Evolutionary conservation across 768 basidiomycete genomes (phyloP), one percentile per base, ranked within the genome.

Genomic region (Pisolithus sp.): DNA sequence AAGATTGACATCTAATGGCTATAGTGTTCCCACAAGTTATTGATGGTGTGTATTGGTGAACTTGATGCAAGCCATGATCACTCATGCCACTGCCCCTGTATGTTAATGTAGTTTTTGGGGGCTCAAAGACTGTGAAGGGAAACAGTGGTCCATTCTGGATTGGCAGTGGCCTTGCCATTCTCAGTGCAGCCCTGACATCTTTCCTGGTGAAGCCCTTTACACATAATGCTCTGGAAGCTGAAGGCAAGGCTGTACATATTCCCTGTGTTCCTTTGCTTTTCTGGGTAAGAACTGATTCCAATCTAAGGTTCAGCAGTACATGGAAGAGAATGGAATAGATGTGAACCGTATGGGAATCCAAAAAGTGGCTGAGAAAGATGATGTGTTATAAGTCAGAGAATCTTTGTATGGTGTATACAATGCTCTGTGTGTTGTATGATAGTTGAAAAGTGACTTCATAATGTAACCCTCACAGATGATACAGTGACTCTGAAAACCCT

Each of bases 61-160:
- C 5, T 31, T 31, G 30, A 31, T 31, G 30, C 30, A 31, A 26
- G 26, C n/a, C n/a, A n/a, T n/a, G n/a, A n/a, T n/a, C 28, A 6
- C 28, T 6, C 8, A 8, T 8, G 28, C 23, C 23, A 3, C 23
- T 20, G 9, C 12, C 23, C 23, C 8, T 5, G 8, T 28, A 6
- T 28, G 28, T 28, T 28, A 46, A 46, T n/a, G 57, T 53, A 81
- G 85, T 76, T 23, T 89, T 89, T 56, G 83, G 83, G 53, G 84
- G 83, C 5, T 7, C 75, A 2, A 57, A 48, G 8, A 68, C 78
- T 23, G 63, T 68, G 36, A 76, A 71, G 55, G 86, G 84, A 46
- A 84, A 86, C 62, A 92, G 91, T 0, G 89, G 90, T 18, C 89
- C 89, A 13, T 92, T 92, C 78, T 91, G 85, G 87, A 65, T 92